Base-by-base conservation (phyloP, 139 green algal genomes). In the Dunaliella primolecta region DNA sequence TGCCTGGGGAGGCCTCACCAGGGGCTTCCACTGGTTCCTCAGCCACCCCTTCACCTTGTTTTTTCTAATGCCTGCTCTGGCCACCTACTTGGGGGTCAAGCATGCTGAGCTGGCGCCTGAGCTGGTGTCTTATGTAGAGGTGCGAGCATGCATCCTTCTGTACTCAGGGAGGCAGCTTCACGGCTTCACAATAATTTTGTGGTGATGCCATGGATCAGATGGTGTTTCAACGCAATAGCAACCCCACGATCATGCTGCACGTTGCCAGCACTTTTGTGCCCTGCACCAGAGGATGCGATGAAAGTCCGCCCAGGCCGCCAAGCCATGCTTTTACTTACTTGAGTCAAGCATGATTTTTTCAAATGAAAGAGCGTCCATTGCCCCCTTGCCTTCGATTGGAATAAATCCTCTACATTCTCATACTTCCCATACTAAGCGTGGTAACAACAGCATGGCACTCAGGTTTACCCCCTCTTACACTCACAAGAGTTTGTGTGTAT, bases 1-100 rank as follows among this genome's bases (percentile, higher is more conserved):
- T 72, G 57, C 87, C 0, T 77, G 57, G 1, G 33, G 36, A 0
- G 87, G 88, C 30, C 72, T 87, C 0, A 76, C 37, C 24, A 80
- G 36, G 2, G 88, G 91, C 30, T 35, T 86, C 0, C 72, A 81
- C 36, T 97, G 94, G 92, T 79, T 94, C 0, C 80, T 84, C 15
- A 84, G 82, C 21, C 93, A 97, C 83, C 94, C 90, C 0, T 55
- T 94, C 56, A 96, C 92, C 0, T 84, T 97, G 36, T 92, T 92
- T 33, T 36, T 94, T 0, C 30, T 94, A 23, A 36, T 95, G 32
- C 94, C 94, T 0, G 7, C 90, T 0, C 72, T 97, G 3, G n/a
- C 88, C 0, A 70, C 81, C 0, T 96, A 97, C 78, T 20, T 75
- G 15, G 75, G 32, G 2, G 80, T 89, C 0, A 93, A 93, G 85